Evolutionary conservation across 371 early-diverging fungal species (phyloP), one percentile per base, ranked within the genome.

Genomic region (Mortierella sp.): DNA sequence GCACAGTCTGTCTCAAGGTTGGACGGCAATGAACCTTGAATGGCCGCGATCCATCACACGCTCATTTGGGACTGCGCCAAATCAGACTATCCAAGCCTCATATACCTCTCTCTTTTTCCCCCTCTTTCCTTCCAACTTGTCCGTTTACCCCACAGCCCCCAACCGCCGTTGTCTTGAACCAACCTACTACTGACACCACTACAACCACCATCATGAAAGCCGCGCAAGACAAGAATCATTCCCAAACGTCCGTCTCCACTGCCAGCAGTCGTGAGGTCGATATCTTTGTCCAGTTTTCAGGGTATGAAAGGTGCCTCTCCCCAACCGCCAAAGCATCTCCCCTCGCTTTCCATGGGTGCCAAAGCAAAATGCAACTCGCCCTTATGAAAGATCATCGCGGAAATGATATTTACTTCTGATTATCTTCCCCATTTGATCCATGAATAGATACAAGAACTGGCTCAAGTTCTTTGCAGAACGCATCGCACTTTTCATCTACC

Each of bases 271-370:
- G 76, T 14, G 62, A 74, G 30, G 76, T 74, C 28, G 76, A 74
- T 21, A 49, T 74, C 58, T 74, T 74, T 69, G 70, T 74, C 31
- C 76, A 74, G 46, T 74, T 74, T 54, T 74, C 76, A 26, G 76
- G 76, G 55, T 74, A 71, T 21, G 38, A 18, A 28, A 9, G 12
- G 34, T 48, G 39, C 24, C 42, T 47, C 34, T 34, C 34, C n/a
- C n/a, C n/a, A n/a, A n/a, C n/a, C n/a, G n/a, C n/a, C 12, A 41
- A 49, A 14, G 28, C 16, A 28, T 34, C 26, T 16, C 19, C 31
- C 43, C 19, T 13, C 47, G 0, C n/a, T 3, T 27, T 28, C 2
- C 28, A n/a, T n/a, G n/a, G n/a, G n/a, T n/a, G n/a, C n/a, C n/a
- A n/a, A n/a, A n/a, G n/a, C n/a, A n/a, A n/a, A n/a, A n/a, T n/a